phyloP scores from a whole-genome alignment of 805 yeast genomes.

The Wickerhamomyces pijperi region DNA sequence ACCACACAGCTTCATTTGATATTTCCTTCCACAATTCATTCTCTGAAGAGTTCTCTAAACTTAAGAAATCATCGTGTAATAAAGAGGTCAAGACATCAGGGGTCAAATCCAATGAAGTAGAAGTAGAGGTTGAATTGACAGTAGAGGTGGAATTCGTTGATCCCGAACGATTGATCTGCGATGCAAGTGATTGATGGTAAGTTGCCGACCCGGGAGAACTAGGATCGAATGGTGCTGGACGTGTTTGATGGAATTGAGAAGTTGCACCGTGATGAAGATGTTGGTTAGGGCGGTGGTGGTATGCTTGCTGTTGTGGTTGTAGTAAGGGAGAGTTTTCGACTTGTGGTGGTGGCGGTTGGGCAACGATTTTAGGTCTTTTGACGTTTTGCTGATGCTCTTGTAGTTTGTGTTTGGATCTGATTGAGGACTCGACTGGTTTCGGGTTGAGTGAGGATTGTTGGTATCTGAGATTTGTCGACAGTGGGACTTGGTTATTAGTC shows the following conservation, averaged over 20 bases:
- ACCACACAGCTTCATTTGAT: constrained; percentile 69
- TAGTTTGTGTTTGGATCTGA: neutral
- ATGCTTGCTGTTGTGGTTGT: neutral
- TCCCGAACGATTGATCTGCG: no score
- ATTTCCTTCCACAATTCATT: constrained; percentile 66
- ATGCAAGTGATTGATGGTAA: no score
- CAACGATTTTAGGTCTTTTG: no score
- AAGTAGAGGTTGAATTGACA: neutral
- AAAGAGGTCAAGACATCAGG: constrained; percentile 11
- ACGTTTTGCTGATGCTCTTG: neutral
- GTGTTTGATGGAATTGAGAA: no score
- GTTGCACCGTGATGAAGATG: neutral
- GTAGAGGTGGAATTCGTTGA: neutral
- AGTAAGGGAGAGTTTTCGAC: neutral
- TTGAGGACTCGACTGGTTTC: neutral
- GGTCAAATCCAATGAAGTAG: constrained; percentile 1
- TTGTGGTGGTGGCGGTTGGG: neutral
- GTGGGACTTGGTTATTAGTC: neutral
- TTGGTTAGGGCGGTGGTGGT: neutral
- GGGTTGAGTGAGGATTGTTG: neutral
- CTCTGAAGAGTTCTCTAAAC: constrained; percentile 28
- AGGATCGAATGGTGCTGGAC: no score
- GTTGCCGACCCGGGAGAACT: no score
- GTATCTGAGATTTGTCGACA: neutral
- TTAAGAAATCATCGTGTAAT: constrained; percentile 10